Conservation (phyloP, 805 yeast species). For the Starmerella cellae region DNA sequence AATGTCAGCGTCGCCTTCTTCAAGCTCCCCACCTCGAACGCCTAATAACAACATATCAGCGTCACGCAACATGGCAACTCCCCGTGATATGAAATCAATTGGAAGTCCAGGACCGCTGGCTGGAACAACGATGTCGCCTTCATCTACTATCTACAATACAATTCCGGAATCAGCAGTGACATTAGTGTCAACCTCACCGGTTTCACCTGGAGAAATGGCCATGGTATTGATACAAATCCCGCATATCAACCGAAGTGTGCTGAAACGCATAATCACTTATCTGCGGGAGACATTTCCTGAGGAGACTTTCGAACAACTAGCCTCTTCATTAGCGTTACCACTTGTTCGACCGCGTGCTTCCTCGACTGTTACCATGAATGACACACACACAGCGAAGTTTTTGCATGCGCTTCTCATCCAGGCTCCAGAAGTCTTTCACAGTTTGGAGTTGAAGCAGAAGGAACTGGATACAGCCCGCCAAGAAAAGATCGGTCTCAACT, state of each 20-base stretch:
- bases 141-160: too few relatives aligned
- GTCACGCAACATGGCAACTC: too few relatives aligned
- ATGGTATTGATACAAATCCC: slow-evolving; percentile 21
- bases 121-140: too few relatives aligned
- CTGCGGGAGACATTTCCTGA: slow-evolving; percentile 5
- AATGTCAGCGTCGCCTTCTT: too few relatives aligned
- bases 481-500: background rate
- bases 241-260: slow-evolving; percentile 13
- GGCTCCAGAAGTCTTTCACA: slow-evolving; percentile 19
- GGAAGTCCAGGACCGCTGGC: too few relatives aligned
- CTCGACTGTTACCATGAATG: slow-evolving; percentile 22
- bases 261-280: slow-evolving; percentile 18
- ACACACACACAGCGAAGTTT: slow-evolving; percentile 23
- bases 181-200: too few relatives aligned
- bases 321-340: slow-evolving; percentile 18
- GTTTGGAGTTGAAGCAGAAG: slow-evolving; percentile 11
- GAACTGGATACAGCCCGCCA: slow-evolving; percentile 3
- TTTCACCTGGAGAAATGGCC: slow-evolving; percentile 14
- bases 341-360: slow-evolving; percentile 26
- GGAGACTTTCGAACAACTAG: slow-evolving; percentile 9
- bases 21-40: background rate
- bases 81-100: too few relatives aligned
- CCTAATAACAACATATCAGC: background rate
- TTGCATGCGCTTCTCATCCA: slow-evolving; percentile 21
- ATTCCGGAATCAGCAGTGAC: background rate